These are phyloP conservation scores for Penicillium herquei DNA, from an alignment of 495 filamentous ascomycete genomes.

Conservation along the genomic window DNA sequence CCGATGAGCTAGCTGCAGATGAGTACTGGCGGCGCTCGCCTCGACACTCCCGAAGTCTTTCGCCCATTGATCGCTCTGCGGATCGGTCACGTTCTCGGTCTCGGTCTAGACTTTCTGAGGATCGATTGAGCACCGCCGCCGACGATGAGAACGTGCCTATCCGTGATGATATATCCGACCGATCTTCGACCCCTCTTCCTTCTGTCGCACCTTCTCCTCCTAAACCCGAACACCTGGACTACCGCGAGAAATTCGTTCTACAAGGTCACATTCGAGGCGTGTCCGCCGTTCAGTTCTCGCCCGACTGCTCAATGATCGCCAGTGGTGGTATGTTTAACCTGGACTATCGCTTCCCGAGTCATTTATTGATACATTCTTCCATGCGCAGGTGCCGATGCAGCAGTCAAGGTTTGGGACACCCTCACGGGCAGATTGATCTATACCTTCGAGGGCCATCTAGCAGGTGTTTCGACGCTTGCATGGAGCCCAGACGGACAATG, in stretches of 20 bases:
- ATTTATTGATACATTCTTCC: neutral
- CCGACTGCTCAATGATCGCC: slow-evolving; percentile 84
- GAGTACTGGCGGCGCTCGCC: slow-evolving; percentile 43
- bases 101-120: slow-evolving; percentile 13
- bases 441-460: slow-evolving; percentile 89
- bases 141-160: slow-evolving; percentile 8
- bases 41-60: slow-evolving; percentile 29
- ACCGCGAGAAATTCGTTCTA: slow-evolving; percentile 62
- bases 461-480: slow-evolving; percentile 83
- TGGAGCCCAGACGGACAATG: slow-evolving; percentile 87
- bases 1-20: slow-evolving; percentile 44
- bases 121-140: slow-evolving; percentile 8
- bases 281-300: slow-evolving; percentile 86
- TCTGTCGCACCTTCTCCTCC: slow-evolving; percentile 36
- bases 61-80: slow-evolving; percentile 19
- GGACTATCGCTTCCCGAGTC: neutral
- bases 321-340: slow-evolving; percentile 62
- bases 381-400: slow-evolving; percentile 71
- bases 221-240: slow-evolving; percentile 53
- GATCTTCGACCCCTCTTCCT: slow-evolving; percentile 32
- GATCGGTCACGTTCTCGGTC: neutral
- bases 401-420: slow-evolving; percentile 88
- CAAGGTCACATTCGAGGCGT: slow-evolving; percentile 75
- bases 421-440: slow-evolving; percentile 73
- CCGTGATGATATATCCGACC: slow-evolving; percentile 24